These are phyloP conservation scores for Pichia pseudocactophila DNA, from an alignment of 805 yeast species.

Conservation along the genomic window DNA sequence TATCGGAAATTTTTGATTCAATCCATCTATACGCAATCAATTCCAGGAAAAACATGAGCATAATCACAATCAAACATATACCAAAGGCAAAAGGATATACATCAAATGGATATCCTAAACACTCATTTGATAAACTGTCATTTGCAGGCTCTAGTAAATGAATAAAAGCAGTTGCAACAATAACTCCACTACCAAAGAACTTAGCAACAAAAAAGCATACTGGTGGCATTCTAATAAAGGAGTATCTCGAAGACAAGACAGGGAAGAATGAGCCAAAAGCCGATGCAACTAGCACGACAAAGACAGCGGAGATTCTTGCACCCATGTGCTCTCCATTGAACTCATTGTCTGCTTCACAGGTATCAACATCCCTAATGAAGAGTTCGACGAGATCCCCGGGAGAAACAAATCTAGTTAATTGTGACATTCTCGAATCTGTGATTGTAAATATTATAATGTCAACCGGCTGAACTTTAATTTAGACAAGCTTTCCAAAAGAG, in stretches of 20 bases:
- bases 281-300: constrained; percentile 52
- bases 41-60: constrained; percentile 45
- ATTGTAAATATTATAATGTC: too few relatives aligned
- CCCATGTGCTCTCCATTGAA: constrained; percentile 27
- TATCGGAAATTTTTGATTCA: constrained; percentile 25
- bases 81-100: constrained; percentile 50
- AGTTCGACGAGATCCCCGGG: constrained; percentile 3
- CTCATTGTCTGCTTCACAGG: constrained; percentile 15
- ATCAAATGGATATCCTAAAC: constrained; percentile 53
- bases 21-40: constrained; percentile 39
- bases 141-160: constrained; percentile 66
- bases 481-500: background rate
- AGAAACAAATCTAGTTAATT: background rate
- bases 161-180: constrained; percentile 72
- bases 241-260: constrained; percentile 47
- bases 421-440: background rate
- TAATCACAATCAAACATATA: constrained; percentile 40
- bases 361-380: constrained; percentile 10
- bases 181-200: constrained; percentile 79
- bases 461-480: too few relatives aligned
- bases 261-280: constrained; percentile 56
- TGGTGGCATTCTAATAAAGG: constrained; percentile 48
- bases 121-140: constrained; percentile 44
- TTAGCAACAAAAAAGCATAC: constrained; percentile 62
- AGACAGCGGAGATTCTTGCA: constrained; percentile 50